Conservation (phyloP, 176 grass and related monocot genomes). For the maize (Zea mays) region Zm-B73-REFERENCE-NAM-5.0 NC_050101.1:174651501-174652000, state of each 20-base stretch:
- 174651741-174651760: neutral
- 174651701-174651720: neutral
- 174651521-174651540: neutral
- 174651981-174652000: too few relatives aligned
- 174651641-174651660: conserved; percentile 10
- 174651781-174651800: neutral
- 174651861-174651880: neutral
- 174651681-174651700: neutral
- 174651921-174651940: neutral
- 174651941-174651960: neutral
- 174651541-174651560: conserved; percentile 15
- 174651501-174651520: neutral
- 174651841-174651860: neutral
- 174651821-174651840: neutral
- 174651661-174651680: neutral
- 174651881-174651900: neutral
- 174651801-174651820: neutral
- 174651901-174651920: neutral
- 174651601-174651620: neutral
- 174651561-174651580: neutral
- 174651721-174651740: neutral
- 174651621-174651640: conserved; percentile 3
- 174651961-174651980: neutral
- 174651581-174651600: neutral
- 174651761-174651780: neutral